Evolutionary conservation across 2,329 filamentous ascomycete genomes (phyloP).

Genomic region (Ascochyta clinopodiicola): DNA sequence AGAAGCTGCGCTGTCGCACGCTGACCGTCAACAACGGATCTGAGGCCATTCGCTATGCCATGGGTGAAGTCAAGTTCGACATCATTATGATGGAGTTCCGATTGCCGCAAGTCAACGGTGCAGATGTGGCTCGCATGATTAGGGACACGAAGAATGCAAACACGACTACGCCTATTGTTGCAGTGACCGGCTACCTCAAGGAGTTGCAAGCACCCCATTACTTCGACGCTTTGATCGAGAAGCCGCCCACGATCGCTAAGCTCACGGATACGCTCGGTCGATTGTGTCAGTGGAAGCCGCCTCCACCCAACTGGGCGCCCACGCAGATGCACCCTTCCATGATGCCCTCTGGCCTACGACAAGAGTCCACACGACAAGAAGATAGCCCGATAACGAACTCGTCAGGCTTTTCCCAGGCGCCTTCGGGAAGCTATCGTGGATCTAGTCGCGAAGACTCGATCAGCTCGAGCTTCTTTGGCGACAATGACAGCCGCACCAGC

Average conservation of each 20-base stretch:
- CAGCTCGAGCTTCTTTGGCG: constrained; percentile 85
- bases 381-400: constrained; percentile 84
- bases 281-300: constrained; percentile 92
- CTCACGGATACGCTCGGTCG: constrained; percentile 85
- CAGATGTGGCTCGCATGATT: constrained; percentile 96
- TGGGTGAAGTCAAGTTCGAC: constrained; percentile 98
- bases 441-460: constrained; percentile 90
- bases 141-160: constrained; percentile 96
- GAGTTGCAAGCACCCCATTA: constrained; percentile 94
- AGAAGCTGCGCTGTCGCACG: constrained; percentile 93
- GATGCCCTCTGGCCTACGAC: constrained; percentile 67
- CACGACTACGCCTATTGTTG: constrained; percentile 91
- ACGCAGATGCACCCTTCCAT: constrained; percentile 50
- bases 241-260: constrained; percentile 92
- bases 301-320: constrained; percentile 65
- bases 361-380: constrained; percentile 68
- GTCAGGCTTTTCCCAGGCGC: constrained; percentile 74
- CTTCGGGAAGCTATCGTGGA: constrained; percentile 77
- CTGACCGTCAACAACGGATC: constrained; percentile 89
- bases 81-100: constrained; percentile 99
- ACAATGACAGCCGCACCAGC: constrained; percentile 74
- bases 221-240: constrained; percentile 94
- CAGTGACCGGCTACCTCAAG: constrained; percentile 97
- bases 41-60: constrained; percentile 90
- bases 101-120: constrained; percentile 90